Base-by-base conservation (phyloP, 352 stramenopile species). In the Phytophthora quininea region DNA sequence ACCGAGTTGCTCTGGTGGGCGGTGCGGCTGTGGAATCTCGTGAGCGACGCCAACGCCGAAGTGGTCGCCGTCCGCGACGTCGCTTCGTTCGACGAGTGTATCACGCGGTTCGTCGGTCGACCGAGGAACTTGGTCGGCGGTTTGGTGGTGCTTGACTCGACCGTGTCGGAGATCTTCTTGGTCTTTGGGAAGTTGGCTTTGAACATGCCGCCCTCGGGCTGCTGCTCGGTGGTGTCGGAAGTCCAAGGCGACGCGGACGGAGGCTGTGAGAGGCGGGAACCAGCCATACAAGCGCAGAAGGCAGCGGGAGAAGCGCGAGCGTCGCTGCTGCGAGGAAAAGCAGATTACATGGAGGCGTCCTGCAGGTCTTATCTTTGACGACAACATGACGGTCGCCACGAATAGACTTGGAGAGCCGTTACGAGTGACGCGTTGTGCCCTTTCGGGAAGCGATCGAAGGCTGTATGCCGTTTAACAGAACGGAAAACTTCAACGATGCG, bases 11-110 rank as follows among this genome's bases (percentile, higher is more conserved):
- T 77, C 49, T 85, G 76, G 53, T 71, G 80, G 35, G 58, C 64
- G 19, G 43, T 58, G 45, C 68, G 63, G 32, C 58, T 54, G 42
- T 72, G 69, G 52, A 89, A 85, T 3, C 77, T 74, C n/a, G 75
- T 74, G 27, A 89, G 64, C n/a, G 79, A 77, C 33, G 78, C 64
- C 33, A 87, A 68, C 6, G 66, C 70, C 3, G 74, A 82, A 7
- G 73, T 57, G 0, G 63, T 65, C 32, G 63, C 42, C 30, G 54
- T 74, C 2, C 73, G 71, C 0, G 67, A 80, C 2, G 45, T 67
- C 14, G 62, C 58, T 4, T 77, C 74, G 3, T 72, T 79, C 0
- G 59, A 53, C 6, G 56, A 54, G 24, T 54, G 51, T 31, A n/a
- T 72, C 19, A 53, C 56, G 4, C 73, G 80, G 57, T 70, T 78